Percentiles rank a stretch among this genome's conserved stretches.
Evolutionary conservation across 805 yeast genomes (phyloP).

Genomic region (Candida sithepensis): DNA sequence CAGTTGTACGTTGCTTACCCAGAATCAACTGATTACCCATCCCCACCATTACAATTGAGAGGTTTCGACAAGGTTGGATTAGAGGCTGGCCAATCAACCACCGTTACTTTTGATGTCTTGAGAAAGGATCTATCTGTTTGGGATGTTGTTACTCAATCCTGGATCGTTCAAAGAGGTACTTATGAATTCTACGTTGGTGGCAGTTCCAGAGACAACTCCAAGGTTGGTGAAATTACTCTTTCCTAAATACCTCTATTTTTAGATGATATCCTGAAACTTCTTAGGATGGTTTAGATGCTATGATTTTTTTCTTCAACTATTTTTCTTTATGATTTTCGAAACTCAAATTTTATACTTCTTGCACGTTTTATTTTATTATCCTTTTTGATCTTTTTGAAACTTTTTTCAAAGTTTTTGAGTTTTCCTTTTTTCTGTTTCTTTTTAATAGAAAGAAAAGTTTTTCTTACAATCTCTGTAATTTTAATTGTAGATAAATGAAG

Average conservation of each 20-base stretch:
- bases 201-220: conserved; percentile 11
- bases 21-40: conserved; percentile 36
- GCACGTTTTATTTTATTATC: not conserved
- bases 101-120: not conserved
- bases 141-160: conserved; percentile 42
- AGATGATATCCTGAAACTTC: too few species aligned
- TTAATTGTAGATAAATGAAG: too few species aligned
- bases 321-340: not conserved
- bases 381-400: not conserved
- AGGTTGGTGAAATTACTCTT: not conserved
- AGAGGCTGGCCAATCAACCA: conserved; percentile 29
- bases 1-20: conserved; percentile 38
- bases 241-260: not conserved
- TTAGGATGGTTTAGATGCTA: too few species aligned
- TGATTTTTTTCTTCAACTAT: not conserved
- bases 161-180: conserved; percentile 48
- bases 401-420: too few species aligned
- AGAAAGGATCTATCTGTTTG: conserved; percentile 36
- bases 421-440: not conserved
- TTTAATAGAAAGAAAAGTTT: not conserved
- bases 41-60: conserved; percentile 36
- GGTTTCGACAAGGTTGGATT: conserved; percentile 42
- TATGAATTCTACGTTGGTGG: conserved; percentile 46
- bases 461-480: too few species aligned
- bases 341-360: not conserved